Conservation (phyloP, 805 yeast genomes). For the Yamadazyma akitaensis region DNA sequence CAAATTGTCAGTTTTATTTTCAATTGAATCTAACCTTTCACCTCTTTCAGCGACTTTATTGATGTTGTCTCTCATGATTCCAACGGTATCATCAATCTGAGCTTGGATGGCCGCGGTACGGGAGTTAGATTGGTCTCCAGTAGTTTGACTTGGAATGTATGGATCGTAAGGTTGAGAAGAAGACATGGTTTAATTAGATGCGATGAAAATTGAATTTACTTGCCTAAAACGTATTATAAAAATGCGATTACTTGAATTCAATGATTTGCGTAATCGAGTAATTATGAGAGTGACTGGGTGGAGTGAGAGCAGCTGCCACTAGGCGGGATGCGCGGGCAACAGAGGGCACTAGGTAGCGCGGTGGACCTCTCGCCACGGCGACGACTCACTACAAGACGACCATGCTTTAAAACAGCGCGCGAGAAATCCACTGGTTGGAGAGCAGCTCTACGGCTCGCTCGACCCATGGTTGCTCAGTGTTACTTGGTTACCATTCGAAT, state of each 20-base stretch:
- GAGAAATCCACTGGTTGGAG: too few species aligned
- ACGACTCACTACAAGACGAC: too few species aligned
- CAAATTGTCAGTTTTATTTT: slow-evolving; percentile 88
- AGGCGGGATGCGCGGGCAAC: too few species aligned
- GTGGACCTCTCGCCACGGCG: too few species aligned
- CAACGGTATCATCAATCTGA: slow-evolving; percentile 93
- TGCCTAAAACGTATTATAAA: neutral
- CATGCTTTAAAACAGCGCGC: too few species aligned
- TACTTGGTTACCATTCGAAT: neutral
- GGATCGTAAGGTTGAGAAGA: slow-evolving; percentile 85
- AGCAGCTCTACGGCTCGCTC: too few species aligned
- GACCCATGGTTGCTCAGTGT: too few species aligned
- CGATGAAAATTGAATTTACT: neutral
- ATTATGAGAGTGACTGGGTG: neutral
- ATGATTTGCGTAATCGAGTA: too few species aligned
- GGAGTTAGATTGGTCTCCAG: slow-evolving; percentile 50
- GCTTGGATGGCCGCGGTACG: slow-evolving; percentile 83
- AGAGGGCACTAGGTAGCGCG: too few species aligned
- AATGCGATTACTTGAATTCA: neutral
- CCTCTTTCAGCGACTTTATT: slow-evolving; percentile 94
- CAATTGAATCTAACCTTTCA: slow-evolving; percentile 86
- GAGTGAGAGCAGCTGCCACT: neutral
- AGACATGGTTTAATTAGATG: slow-evolving; percentile 45
- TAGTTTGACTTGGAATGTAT: slow-evolving; percentile 63
- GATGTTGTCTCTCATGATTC: slow-evolving; percentile 95